Evolutionary conservation across 495 filamentous ascomycete species (phyloP).

Genomic region (Aspergillus cristatus): DNA sequence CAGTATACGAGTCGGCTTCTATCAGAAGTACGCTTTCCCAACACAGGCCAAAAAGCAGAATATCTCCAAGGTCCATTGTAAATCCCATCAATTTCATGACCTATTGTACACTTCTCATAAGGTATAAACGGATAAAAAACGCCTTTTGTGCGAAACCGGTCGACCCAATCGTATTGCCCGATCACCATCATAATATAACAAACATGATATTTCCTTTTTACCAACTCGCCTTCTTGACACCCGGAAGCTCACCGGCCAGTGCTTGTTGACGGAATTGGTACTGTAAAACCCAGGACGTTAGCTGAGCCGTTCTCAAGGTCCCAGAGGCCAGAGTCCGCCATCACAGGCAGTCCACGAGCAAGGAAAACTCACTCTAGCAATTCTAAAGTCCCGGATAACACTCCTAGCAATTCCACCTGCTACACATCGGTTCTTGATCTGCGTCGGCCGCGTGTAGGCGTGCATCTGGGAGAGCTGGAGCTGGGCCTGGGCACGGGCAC

Average conservation of each 20-base stretch:
- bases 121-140: slow-evolving; percentile 20
- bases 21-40: background rate
- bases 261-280: slow-evolving; percentile 90
- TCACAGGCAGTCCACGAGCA: too few relatives aligned
- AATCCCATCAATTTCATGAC: slow-evolving; percentile 2
- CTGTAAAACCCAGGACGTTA: slow-evolving; percentile 38
- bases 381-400: slow-evolving; percentile 80
- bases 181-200: slow-evolving; percentile 5
- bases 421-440: slow-evolving; percentile 89
- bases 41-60: background rate
- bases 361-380: slow-evolving; percentile 64
- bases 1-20: too few relatives aligned
- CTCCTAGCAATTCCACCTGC: slow-evolving; percentile 78
- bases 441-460: slow-evolving; percentile 81
- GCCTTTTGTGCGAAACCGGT: slow-evolving; percentile 18
- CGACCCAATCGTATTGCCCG: slow-evolving; percentile 12
- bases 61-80: background rate
- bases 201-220: slow-evolving; percentile 24
- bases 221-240: slow-evolving; percentile 95
- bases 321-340: too few relatives aligned
- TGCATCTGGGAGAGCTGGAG: slow-evolving; percentile 91
- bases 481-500: slow-evolving; percentile 81
- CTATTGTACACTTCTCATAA: slow-evolving; percentile 28
- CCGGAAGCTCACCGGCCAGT: slow-evolving; percentile 76
- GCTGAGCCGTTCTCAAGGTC: slow-evolving; percentile 3